A percentile compares a stretch with the other conserved stretches of the same genome.
Evolutionary conservation across 306 rosid species (phyloP).

Genomic region (Quercus variabilis): DNA sequence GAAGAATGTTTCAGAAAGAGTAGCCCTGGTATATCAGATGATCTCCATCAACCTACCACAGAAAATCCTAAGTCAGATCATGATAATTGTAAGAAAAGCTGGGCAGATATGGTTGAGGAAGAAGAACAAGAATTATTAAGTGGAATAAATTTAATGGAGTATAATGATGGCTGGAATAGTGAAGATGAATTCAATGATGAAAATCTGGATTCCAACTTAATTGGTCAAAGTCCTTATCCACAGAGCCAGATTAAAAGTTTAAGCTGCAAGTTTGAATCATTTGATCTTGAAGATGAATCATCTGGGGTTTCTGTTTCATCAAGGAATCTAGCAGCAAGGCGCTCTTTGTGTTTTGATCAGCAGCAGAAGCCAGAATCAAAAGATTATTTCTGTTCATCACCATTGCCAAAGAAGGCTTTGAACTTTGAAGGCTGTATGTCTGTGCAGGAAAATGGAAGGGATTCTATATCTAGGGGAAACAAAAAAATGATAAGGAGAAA

Average conservation of each 20-base stretch:
- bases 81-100: conserved; percentile 58
- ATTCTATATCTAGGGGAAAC: conserved; percentile 24
- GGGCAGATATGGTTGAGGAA: conserved; percentile 98
- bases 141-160: conserved; percentile 10
- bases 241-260: conserved; percentile 32
- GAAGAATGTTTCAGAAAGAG: conserved; percentile 13
- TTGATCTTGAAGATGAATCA: conserved; percentile 32
- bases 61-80: conserved; percentile 17
- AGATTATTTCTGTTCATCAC: conserved; percentile 26
- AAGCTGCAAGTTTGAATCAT: conserved; percentile 34
- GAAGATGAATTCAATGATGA: conserved; percentile 47
- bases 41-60: conserved; percentile 5
- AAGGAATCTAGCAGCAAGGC: conserved; percentile 53
- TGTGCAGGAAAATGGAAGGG: conserved; percentile 20
- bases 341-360: conserved; percentile 49
- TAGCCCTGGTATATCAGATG: conserved; percentile 10
- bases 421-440: conserved; percentile 15
- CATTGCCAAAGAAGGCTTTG: conserved; percentile 31
- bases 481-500: conserved; percentile 37
- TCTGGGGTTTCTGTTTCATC: conserved; percentile 21
- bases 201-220: conserved; percentile 53
- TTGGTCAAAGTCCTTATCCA: conserved; percentile 27
- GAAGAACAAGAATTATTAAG: conserved; percentile 39
- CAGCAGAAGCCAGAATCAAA: conserved; percentile 24
- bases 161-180: conserved; percentile 17